A percentile compares a stretch with the other conserved stretches of the same genome.
Evolutionary conservation across 257 asterid species (phyloP).

Genomic region (Nicotiana otophora): DNA sequence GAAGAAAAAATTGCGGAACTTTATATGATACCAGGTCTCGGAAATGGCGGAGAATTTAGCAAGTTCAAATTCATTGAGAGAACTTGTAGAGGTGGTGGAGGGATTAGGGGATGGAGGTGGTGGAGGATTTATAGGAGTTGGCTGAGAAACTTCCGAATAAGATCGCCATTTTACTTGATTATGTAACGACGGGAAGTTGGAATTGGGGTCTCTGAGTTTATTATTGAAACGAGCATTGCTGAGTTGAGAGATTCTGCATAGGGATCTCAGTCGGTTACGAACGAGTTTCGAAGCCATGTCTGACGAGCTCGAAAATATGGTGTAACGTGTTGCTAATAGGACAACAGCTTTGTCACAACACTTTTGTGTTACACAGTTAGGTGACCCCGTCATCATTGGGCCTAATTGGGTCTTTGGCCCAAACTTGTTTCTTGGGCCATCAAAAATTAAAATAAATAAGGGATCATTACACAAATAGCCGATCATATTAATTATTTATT

Average conservation of each 20-base stretch:
- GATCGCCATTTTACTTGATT: constrained; percentile 24
- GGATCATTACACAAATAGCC: too few relatives aligned
- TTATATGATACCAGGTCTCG: constrained; percentile 53
- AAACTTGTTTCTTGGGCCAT: not conserved
- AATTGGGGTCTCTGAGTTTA: constrained; percentile 6
- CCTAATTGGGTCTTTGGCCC: not conserved
- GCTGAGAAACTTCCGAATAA: constrained; percentile 35
- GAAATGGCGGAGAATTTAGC: constrained; percentile 63
- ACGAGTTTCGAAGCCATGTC: constrained; percentile 48
- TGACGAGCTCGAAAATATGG: not conserved
- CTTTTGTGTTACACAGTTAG: not conserved
- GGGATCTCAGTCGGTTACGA: constrained; percentile 32
- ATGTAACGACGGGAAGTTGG: not conserved
- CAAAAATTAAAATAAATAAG: too few relatives aligned
- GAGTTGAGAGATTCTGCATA: constrained; percentile 16
- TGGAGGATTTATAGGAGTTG: constrained; percentile 26
- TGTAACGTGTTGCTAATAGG: not conserved
- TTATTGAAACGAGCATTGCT: not conserved
- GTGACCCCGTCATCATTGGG: not conserved
- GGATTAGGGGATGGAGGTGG: not conserved
- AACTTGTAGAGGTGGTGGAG: constrained; percentile 26
- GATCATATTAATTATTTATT: too few relatives aligned
- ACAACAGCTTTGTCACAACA: not conserved
- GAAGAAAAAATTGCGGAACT: not conserved
- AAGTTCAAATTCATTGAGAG: constrained; percentile 65